Evolutionary conservation across 139 green algal genomes (phyloP), one percentile per base, ranked within the genome.

Genomic region (Protoeuglena noctilucae): DNA sequence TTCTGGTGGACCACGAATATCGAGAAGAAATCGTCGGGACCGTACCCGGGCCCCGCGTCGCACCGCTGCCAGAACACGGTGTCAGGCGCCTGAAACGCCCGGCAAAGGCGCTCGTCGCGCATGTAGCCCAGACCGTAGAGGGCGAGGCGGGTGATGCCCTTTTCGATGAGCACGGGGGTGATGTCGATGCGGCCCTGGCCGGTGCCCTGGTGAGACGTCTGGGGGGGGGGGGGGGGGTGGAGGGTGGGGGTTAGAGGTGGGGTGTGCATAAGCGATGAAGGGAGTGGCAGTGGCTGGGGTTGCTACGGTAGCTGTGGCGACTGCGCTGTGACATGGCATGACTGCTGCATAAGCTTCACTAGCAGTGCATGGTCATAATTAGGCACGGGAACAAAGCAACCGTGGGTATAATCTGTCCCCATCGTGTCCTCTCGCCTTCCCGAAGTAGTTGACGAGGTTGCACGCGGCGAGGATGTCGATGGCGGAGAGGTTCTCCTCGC

Each of bases 361-460:
- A n/a, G n/a, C n/a, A n/a, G n/a, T n/a, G n/a, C n/a, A n/a, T n/a
- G n/a, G n/a, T n/a, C n/a, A n/a, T n/a, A n/a, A n/a, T n/a, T n/a
- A n/a, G n/a, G n/a, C n/a, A n/a, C n/a, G n/a, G n/a, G n/a, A n/a
- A n/a, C n/a, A n/a, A n/a, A n/a, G n/a, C n/a, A n/a, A n/a, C n/a
- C n/a, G n/a, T n/a, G n/a, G n/a, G n/a, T n/a, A n/a, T n/a, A n/a
- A n/a, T n/a, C n/a, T n/a, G 40, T 19, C 18, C 40, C 40, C 19
- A 21, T 48, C 40, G 18, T 48, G 40, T 48, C 40, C 40, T 19
- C 19, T 48, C 56, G 65, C 53, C 67, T 98, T 98, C 26, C 91
- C 91, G 76, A 96, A 98, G 79, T 98, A 98, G 75, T 98, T 97
- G 53, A 97, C 74, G 7, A 97, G 72, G 34, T 74, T 73, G 53